These are phyloP conservation scores for Ceratobasidium papillatum DNA, from an alignment of 1,284 basidiomycete genomes.

Conservation along the genomic window DNA sequence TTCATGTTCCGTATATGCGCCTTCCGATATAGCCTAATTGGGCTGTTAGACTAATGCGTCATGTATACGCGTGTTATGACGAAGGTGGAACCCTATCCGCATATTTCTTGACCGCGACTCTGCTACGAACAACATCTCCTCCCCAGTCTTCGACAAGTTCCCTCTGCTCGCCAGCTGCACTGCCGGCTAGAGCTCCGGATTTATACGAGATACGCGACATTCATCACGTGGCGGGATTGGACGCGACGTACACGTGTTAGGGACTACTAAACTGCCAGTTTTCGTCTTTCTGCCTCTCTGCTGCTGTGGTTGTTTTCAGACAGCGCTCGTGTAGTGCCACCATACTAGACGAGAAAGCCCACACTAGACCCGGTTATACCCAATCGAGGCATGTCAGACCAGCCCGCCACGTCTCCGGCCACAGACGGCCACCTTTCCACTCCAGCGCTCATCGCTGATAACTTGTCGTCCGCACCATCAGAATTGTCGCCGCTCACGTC, in stretches of 20 bases:
- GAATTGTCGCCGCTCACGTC: conserved; percentile 31
- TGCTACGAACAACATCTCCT: not conserved
- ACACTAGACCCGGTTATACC: not conserved
- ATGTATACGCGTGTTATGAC: conserved; percentile 35
- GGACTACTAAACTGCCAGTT: conserved; percentile 16
- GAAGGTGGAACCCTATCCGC: conserved; percentile 15
- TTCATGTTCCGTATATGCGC: conserved; percentile 22
- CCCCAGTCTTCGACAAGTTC: not conserved
- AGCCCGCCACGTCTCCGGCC: conserved; percentile 18
- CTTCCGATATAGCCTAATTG: not conserved
- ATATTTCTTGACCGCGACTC: not conserved
- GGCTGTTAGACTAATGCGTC: not conserved
- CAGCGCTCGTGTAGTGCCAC: not conserved
- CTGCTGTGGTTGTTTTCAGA: not conserved
- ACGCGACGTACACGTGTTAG: conserved; percentile 40
- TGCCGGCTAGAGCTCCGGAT: not conserved
- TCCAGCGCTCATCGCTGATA: conserved; percentile 11
- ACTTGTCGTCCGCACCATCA: conserved; percentile 7
- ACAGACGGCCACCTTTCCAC: conserved; percentile 22
- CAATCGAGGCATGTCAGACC: conserved; percentile 2
- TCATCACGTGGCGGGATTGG: conserved; percentile 28
- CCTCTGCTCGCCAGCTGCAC: not conserved
- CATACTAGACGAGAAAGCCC: not conserved
- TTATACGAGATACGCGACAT: conserved; percentile 13
- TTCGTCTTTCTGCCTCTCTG: not conserved